phyloP scores from a whole-genome alignment of 1,284 basidiomycete species.

The Anthracocystis walkeri region DNA sequence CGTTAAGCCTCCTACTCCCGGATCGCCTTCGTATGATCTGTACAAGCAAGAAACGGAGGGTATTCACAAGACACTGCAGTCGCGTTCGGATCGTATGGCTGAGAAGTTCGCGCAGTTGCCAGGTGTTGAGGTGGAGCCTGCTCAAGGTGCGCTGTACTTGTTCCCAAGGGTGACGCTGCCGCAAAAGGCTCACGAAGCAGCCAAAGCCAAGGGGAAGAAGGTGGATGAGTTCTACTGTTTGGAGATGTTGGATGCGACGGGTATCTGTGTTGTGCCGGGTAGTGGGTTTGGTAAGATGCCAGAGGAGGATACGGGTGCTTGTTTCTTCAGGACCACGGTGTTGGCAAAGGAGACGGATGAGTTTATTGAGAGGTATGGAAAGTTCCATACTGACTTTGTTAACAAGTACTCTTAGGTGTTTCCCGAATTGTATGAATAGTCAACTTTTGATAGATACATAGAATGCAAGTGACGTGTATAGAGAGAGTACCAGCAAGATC shows the following conservation, averaged over 20 bases:
- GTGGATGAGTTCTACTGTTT: constrained; percentile 67
- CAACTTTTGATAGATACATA: background rate
- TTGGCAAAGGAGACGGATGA: constrained; percentile 68
- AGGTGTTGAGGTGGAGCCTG: constrained; percentile 59
- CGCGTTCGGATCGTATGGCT: constrained; percentile 59
- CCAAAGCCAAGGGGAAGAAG: constrained; percentile 56
- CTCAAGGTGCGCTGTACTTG: constrained; percentile 87
- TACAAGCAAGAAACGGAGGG: constrained; percentile 53
- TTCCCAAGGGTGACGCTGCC: constrained; percentile 81
- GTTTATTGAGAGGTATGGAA: constrained; percentile 63
- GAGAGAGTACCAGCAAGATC: background rate
- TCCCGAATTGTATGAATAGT: background rate
- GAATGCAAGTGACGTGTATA: background rate
- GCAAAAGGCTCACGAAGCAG: constrained; percentile 54
- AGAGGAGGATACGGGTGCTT: constrained; percentile 46
- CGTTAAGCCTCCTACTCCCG: constrained; percentile 60
- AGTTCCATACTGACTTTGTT: constrained; percentile 63
- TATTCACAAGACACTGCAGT: constrained; percentile 59
- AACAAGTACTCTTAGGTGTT: constrained; percentile 36
- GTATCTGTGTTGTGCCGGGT: constrained; percentile 68
- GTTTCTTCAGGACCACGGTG: constrained; percentile 66
- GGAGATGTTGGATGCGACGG: constrained; percentile 64
- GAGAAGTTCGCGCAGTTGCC: constrained; percentile 54
- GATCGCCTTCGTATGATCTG: constrained; percentile 60
- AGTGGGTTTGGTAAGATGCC: constrained; percentile 65